These are phyloP conservation scores for Peterozyma xylosa DNA, from an alignment of 805 yeast genomes.

Conservation along the genomic window DNA sequence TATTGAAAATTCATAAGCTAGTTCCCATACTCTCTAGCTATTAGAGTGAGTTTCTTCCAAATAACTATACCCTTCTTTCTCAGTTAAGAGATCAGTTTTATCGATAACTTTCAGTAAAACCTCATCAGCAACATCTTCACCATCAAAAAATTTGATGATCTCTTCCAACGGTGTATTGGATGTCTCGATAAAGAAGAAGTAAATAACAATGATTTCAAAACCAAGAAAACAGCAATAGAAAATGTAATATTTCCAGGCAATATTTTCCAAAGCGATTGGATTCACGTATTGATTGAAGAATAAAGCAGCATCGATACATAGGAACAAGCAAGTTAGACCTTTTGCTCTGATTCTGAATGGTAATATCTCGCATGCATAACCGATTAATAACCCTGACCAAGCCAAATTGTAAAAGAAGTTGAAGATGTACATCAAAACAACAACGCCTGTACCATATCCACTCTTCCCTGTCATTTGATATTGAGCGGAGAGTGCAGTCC, in stretches of 20 bases:
- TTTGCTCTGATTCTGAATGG: constrained; percentile 24
- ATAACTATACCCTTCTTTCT: too few relatives aligned
- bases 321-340: constrained; percentile 11
- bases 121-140: too few relatives aligned
- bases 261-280: constrained; percentile 29
- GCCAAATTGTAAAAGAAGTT: constrained; percentile 33
- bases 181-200: constrained; percentile 27
- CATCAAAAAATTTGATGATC: constrained; percentile 10
- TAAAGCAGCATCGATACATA: constrained; percentile 10
- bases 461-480: constrained; percentile 30
- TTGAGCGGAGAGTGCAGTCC: constrained; percentile 42
- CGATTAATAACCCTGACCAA: constrained; percentile 35
- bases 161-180: constrained; percentile 31
- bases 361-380: constrained; percentile 34
- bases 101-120: too few relatives aligned
- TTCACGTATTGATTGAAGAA: constrained; percentile 17
- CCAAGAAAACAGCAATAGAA: constrained; percentile 23
- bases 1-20: too few relatives aligned
- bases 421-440: constrained; percentile 44
- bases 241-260: constrained; percentile 29
- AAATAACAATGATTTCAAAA: constrained; percentile 22
- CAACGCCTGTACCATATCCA: constrained; percentile 34
- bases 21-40: not conserved
- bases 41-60: too few relatives aligned
- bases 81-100: too few relatives aligned